Evolutionary conservation across 108 stramenopile genomes (phyloP).

Genomic region (Skeletonema costatum): DNA sequence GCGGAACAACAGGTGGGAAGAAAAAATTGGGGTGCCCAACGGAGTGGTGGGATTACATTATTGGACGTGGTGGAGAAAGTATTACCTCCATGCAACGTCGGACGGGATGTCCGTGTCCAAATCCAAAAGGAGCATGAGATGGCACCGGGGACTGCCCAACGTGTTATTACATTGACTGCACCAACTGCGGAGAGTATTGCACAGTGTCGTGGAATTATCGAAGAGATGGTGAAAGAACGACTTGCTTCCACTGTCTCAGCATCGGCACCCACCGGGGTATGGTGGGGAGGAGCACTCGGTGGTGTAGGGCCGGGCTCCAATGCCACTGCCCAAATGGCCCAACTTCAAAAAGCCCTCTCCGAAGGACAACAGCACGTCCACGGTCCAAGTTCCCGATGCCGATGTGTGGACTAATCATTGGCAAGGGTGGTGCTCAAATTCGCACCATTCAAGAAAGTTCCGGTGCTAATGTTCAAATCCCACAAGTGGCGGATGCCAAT

Average conservation of each 20-base stretch:
- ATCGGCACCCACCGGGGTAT: not conserved
- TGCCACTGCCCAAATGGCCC: slow-evolving; percentile 52
- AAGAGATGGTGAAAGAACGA: slow-evolving; percentile 79
- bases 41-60: slow-evolving; percentile 82
- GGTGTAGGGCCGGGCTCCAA: slow-evolving; percentile 33
- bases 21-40: slow-evolving; percentile 82
- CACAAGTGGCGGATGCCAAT: slow-evolving; percentile 75
- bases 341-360: slow-evolving; percentile 71
- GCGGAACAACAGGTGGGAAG: slow-evolving; percentile 61
- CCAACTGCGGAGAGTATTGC: slow-evolving; percentile 70
- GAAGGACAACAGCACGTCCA: slow-evolving; percentile 76
- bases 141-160: slow-evolving; percentile 75
- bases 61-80: slow-evolving; percentile 91
- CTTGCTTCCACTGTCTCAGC: slow-evolving; percentile 46
- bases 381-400: slow-evolving; percentile 82
- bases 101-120: slow-evolving; percentile 31
- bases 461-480: slow-evolving; percentile 94
- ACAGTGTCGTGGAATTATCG: slow-evolving; percentile 77
- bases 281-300: not conserved
- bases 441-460: slow-evolving; percentile 90
- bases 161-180: slow-evolving; percentile 84
- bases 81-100: slow-evolving; percentile 60
- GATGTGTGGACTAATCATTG: slow-evolving; percentile 98
- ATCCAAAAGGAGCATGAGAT: slow-evolving; percentile 76
- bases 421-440: slow-evolving; percentile 94